These are phyloP conservation scores for Tuber aestivum DNA, from an alignment of 495 filamentous ascomycete genomes.

Conservation along the genomic window DNA sequence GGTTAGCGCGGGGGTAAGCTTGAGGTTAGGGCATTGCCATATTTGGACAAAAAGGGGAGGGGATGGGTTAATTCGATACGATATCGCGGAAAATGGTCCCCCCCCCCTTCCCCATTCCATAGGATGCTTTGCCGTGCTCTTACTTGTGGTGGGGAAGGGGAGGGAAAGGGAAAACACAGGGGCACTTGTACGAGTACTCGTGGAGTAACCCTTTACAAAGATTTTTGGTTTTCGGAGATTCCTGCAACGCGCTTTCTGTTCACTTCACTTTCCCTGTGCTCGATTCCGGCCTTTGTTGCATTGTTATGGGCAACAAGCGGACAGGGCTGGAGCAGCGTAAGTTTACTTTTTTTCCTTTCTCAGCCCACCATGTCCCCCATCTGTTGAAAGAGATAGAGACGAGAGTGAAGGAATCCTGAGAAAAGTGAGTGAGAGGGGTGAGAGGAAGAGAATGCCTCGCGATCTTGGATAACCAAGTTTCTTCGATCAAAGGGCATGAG, in stretches of 20 bases:
- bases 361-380: not conserved
- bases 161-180: not conserved
- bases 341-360: not conserved
- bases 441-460: not conserved
- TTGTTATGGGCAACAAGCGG: not conserved
- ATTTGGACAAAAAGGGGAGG: not conserved
- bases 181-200: not conserved
- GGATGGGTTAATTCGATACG: not conserved
- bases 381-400: not conserved
- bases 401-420: not conserved
- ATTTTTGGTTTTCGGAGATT: not conserved
- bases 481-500: not conserved
- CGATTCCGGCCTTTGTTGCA: not conserved
- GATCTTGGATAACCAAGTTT: conserved; percentile 1
- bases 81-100: not conserved
- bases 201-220: no score
- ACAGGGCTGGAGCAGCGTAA: not conserved
- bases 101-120: not conserved
- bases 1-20: conserved; percentile 4
- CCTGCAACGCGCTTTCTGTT: not conserved
- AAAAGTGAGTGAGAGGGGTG: not conserved
- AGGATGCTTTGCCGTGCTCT: not conserved
- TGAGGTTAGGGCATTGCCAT: not conserved
- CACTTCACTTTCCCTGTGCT: not conserved
- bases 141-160: not conserved